These are phyloP conservation scores for Lactarius deliciosus DNA, from an alignment of 768 basidiomycete genomes.

Conservation along the genomic window DNA sequence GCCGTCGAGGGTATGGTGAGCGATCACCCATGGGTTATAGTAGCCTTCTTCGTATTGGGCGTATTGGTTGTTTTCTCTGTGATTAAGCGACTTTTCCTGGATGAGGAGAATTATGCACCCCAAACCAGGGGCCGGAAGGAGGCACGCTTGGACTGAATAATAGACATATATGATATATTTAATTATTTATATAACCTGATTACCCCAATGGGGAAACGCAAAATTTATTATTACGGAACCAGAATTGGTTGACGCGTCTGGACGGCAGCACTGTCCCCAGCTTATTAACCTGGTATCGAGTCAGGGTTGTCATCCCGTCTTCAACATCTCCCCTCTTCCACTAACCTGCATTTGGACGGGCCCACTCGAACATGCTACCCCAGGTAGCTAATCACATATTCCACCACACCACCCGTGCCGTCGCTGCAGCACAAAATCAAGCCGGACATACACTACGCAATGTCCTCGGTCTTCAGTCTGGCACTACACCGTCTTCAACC, in stretches of 20 bases:
- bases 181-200: constrained; percentile 7
- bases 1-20: constrained; percentile 33
- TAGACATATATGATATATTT: not conserved
- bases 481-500: constrained; percentile 43
- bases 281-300: not conserved
- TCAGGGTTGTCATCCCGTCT: not conserved
- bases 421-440: constrained; percentile 73
- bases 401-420: constrained; percentile 73
- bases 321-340: not conserved
- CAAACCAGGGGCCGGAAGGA: constrained; percentile 16
- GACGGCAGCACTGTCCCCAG: constrained; percentile 3
- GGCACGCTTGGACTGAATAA: constrained; percentile 21
- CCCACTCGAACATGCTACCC: constrained; percentile 58
- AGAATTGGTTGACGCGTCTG: constrained; percentile 10
- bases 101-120: constrained; percentile 20
- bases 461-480: constrained; percentile 68
- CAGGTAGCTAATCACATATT: constrained; percentile 80
- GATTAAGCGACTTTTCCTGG: constrained; percentile 31
- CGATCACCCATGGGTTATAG: constrained; percentile 33
- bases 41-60: constrained; percentile 30
- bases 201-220: not conserved
- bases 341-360: constrained; percentile 10
- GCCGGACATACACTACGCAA: constrained; percentile 66
- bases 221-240: not conserved
- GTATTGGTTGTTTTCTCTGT: constrained; percentile 29